Percentiles rank a stretch among this genome's conserved stretches.
Evolutionary conservation across 495 filamentous ascomycete genomes (phyloP).

Genomic region (Choiromyces venosus): DNA sequence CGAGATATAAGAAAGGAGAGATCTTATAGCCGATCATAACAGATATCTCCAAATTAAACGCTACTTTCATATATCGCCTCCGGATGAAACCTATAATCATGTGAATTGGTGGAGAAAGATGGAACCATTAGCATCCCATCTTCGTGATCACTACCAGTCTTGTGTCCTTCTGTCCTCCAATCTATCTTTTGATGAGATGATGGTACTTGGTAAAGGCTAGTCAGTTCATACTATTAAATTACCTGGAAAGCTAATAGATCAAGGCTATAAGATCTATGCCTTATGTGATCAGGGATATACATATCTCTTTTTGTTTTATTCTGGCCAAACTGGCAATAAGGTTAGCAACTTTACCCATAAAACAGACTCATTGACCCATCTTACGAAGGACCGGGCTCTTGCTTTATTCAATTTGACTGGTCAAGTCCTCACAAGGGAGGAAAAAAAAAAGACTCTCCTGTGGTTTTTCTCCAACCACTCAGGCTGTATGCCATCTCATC

Average conservation of each 20-base stretch:
- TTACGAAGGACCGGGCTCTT: no score
- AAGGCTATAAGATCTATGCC: constrained; percentile 17
- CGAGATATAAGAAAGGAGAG: no score
- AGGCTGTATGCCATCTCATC: no score
- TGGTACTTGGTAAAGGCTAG: constrained; percentile 13
- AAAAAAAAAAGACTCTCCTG: no score
- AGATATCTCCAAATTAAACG: constrained; percentile 18
- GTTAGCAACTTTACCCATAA: not conserved
- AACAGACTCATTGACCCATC: constrained; percentile 13
- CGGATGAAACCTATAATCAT: not conserved
- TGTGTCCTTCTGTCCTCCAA: constrained; percentile 5
- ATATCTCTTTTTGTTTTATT: constrained; percentile 11
- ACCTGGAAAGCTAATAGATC: constrained; percentile 6
- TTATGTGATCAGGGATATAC: constrained; percentile 16
- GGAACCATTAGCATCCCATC: constrained; percentile 6
- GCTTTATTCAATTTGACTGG: constrained; percentile 5
- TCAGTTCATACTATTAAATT: no score
- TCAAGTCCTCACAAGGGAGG: constrained; percentile 1
- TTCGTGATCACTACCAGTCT: not conserved
- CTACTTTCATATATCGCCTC: constrained; percentile 12
- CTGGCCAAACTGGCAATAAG: constrained; percentile 8
- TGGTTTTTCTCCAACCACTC: no score
- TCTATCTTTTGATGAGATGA: constrained; percentile 20
- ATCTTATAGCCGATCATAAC: no score
- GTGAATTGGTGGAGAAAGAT: no score